Evolutionary conservation across 2,329 filamentous ascomycete genomes (phyloP), one percentile per base, ranked within the genome.

Genomic region (Verticillium nubilum): DNA sequence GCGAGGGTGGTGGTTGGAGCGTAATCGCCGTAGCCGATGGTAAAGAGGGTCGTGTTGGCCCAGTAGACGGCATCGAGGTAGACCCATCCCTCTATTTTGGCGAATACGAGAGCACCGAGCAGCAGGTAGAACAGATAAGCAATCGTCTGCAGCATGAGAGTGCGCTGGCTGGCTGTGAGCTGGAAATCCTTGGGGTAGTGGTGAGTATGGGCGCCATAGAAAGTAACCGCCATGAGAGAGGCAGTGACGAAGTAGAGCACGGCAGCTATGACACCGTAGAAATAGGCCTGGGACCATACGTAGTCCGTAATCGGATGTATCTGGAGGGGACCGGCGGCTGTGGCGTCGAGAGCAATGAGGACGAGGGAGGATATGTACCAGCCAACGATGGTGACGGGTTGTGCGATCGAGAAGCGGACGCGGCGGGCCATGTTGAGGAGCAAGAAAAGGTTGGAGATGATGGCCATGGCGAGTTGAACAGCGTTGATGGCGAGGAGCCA

Each of bases 61-160:
- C 91, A 93, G 70, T 92, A 93, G 1, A 93, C 77, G 2, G 86
- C 85, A 67, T 97, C 91, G 1, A 91, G 84, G 68, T 89, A 97
- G 23, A 80, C 76, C 87, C 92, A 95, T 3, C 75, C 81, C 62
- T 96, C 88, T 3, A 95, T 81, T 1, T 77, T 78, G 5, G 86
- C 85, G 68, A 95, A 97, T 0, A 96, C 76, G 0, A 87, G 83
- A 0, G 88, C 91, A 1, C 93, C 93, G 2, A 92, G 74, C 0
- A 90, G 86, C 0, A 97, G 77, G 78, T 95, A 97, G 54, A 91
- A 75, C 57, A 96, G 87, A 69, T 96, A 91, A 59, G 90, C 78
- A 73, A 96, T 96, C 1, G 92, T 96, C 73, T 97, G 93, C 28
- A 97, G 75, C 79, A 97, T 97, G 25, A 97, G 77, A 0, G 91